Conservation (phyloP, 768 basidiomycete genomes). For the Infundibulicybe gibba region DNA sequence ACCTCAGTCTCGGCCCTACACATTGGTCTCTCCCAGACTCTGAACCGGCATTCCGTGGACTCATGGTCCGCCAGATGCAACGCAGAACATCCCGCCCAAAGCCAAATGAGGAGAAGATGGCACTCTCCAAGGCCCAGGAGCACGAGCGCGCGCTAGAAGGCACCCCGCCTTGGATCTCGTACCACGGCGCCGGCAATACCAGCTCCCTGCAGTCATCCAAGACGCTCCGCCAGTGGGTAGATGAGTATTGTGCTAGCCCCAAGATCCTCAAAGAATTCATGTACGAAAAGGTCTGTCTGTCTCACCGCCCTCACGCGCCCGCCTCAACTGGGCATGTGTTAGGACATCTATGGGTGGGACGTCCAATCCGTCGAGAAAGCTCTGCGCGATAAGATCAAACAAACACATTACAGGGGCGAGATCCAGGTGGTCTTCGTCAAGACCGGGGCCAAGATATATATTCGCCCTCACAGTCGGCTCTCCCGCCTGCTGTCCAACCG, state of each 20-base stretch:
- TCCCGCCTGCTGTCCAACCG: constrained; percentile 65
- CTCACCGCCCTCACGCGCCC: no score
- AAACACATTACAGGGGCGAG: constrained; percentile 39
- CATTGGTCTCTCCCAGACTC: constrained; percentile 59
- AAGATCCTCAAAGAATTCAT: constrained; percentile 58
- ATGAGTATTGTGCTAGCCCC: constrained; percentile 51
- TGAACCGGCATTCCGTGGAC: constrained; percentile 56
- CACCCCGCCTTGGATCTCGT: constrained; percentile 40
- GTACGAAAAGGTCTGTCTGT: no score
- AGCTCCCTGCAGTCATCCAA: constrained; percentile 5
- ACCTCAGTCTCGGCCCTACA: constrained; percentile 30
- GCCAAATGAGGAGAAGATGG: constrained; percentile 34
- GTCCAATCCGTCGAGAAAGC: constrained; percentile 34
- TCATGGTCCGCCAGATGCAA: constrained; percentile 54
- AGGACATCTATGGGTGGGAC: constrained; percentile 48
- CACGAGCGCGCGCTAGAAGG: constrained; percentile 34
- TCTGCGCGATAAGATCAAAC: constrained; percentile 35
- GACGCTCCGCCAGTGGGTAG: constrained; percentile 55
- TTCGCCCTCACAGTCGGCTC: constrained; percentile 65
- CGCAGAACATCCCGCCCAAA: constrained; percentile 25
- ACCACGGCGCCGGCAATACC: neutral
- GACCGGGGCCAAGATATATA: constrained; percentile 45
- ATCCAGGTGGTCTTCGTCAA: constrained; percentile 50
- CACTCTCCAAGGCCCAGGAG: constrained; percentile 31
- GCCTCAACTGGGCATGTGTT: no score